These are phyloP conservation scores for Psidium guajava DNA, from an alignment of 345 rosid species.

Conservation along the genomic window DNA sequence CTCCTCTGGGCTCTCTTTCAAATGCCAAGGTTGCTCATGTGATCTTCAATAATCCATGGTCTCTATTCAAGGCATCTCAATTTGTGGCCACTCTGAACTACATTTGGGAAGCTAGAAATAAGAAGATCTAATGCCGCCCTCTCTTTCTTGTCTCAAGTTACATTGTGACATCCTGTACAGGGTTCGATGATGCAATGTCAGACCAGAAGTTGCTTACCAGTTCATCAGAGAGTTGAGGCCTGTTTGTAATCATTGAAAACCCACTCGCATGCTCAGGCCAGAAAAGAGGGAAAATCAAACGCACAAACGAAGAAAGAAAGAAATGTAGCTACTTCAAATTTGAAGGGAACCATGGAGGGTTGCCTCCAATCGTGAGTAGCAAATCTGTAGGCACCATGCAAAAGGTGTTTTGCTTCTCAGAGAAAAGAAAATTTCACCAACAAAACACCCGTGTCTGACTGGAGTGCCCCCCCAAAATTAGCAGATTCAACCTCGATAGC, in stretches of 20 bases:
- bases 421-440: too few relatives aligned
- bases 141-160: too few relatives aligned
- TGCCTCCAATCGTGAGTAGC: slow-evolving; percentile 4
- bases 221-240: too few relatives aligned
- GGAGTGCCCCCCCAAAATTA: background rate
- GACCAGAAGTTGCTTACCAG: too few relatives aligned
- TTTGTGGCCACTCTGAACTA: too few relatives aligned
- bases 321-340: background rate
- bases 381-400: slow-evolving; percentile 2
- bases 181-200: too few relatives aligned
- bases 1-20: too few relatives aligned
- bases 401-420: background rate
- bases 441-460: background rate
- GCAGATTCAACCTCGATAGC: background rate
- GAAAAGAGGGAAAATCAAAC: background rate
- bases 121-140: too few relatives aligned
- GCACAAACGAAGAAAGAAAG: too few relatives aligned
- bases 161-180: too few relatives aligned
- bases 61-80: too few relatives aligned
- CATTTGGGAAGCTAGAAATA: too few relatives aligned
- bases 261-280: background rate
- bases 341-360: slow-evolving; percentile 12
- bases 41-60: background rate
- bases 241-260: background rate
- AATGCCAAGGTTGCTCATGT: background rate